Percentiles rank a stretch among this genome's conserved stretches.
Evolutionary conservation across 2,329 filamentous ascomycete genomes (phyloP).

Genomic region (Zasmidium angulare): DNA sequence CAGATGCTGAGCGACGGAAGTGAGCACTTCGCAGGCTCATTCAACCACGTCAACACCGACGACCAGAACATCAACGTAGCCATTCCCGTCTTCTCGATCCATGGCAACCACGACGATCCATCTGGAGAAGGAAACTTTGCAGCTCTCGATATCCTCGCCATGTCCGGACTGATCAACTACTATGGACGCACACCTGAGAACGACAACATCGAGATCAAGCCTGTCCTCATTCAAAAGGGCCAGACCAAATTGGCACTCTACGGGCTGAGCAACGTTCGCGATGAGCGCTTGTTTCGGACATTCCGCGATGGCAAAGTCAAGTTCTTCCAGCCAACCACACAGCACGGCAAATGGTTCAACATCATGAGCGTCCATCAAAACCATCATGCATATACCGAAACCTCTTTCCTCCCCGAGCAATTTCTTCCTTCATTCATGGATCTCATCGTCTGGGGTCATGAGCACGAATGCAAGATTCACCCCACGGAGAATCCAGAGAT

Average conservation of each 20-base stretch:
- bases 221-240: conserved; percentile 89
- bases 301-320: conserved; percentile 92
- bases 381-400: conserved; percentile 86
- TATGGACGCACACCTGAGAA: conserved; percentile 89
- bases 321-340: conserved; percentile 80
- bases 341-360: conserved; percentile 92
- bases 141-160: conserved; percentile 85
- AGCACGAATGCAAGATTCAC: conserved; percentile 92
- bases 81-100: conserved; percentile 96
- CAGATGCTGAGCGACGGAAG: conserved; percentile 92
- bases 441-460: conserved; percentile 93
- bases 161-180: conserved; percentile 91
- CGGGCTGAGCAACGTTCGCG: conserved; percentile 91
- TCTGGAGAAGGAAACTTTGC: conserved; percentile 94
- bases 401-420: conserved; percentile 90
- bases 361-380: conserved; percentile 95
- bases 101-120: conserved; percentile 97
- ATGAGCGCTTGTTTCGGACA: conserved; percentile 90
- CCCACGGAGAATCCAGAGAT: conserved; percentile 81
- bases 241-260: conserved; percentile 89
- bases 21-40: conserved; percentile 76
- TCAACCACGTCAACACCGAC: conserved; percentile 96
- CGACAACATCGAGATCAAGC: conserved; percentile 90
- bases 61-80: conserved; percentile 96
- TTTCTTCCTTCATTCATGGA: conserved; percentile 91